phyloP scores from a whole-genome alignment of 257 asterid genomes.

The Linaria vulgaris region DNA sequence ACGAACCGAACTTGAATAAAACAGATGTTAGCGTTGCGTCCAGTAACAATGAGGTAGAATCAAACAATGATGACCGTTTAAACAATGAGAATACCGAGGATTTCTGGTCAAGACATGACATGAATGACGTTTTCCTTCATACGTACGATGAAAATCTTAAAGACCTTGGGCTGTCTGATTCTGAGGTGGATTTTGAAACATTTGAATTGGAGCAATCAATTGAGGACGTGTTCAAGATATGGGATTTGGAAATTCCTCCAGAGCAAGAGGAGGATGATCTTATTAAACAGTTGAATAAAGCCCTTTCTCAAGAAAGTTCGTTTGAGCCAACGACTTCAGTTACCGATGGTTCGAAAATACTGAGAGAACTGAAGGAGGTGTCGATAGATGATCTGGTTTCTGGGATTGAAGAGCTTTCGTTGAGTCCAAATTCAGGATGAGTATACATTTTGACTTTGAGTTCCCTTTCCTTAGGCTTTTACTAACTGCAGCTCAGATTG shows the following conservation, averaged over 20 bases:
- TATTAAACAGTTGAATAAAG: slow-evolving; percentile 36
- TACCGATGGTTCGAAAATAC: slow-evolving; percentile 29
- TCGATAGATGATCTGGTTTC: slow-evolving; percentile 49
- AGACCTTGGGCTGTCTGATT: slow-evolving; percentile 32
- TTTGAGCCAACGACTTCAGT: slow-evolving; percentile 24
- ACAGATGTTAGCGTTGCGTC: slow-evolving; percentile 16
- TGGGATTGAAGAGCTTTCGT: slow-evolving; percentile 54
- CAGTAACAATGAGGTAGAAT: slow-evolving; percentile 25
- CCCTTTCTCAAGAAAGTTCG: slow-evolving; percentile 25
- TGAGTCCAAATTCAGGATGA: slow-evolving; percentile 29
- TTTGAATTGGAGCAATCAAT: slow-evolving; percentile 26
- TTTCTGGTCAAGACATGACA: slow-evolving; percentile 40
- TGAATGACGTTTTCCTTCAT: slow-evolving; percentile 50
- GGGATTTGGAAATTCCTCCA: slow-evolving; percentile 41
- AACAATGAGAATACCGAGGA: slow-evolving; percentile 29
- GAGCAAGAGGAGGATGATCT: slow-evolving; percentile 37
- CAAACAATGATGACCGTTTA: slow-evolving; percentile 15
- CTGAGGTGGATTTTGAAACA: slow-evolving; percentile 37
- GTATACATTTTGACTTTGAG: background rate
- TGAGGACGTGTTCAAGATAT: slow-evolving; percentile 44
- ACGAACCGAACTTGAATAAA: slow-evolving; percentile 23
- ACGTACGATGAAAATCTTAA: slow-evolving; percentile 45
- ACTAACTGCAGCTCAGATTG: background rate
- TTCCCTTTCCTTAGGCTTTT: slow-evolving; percentile 4
- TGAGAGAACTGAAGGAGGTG: slow-evolving; percentile 29